Base-by-base conservation (phyloP, 257 asterid genomes). In the Apocynum venetum region DNA sequence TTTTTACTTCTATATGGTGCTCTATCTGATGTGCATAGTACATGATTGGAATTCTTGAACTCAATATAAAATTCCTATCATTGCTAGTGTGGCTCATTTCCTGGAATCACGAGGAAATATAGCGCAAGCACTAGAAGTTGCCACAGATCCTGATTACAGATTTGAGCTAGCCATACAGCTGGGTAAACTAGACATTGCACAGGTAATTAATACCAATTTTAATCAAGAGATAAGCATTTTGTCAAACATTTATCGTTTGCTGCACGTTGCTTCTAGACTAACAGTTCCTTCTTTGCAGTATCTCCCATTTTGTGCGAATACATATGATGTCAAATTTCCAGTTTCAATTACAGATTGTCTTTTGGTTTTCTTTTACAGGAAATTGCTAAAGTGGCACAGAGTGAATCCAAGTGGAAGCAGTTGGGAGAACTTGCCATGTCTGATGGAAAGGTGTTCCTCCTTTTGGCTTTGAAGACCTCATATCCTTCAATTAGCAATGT, bases 351-450 rank as follows among this genome's bases (percentile, higher is more conserved):
- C 38, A 46, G 64, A 44, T 7, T 70, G 20, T 72, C 12, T 49
- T 57, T 20, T 57, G 13, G 7, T 77, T 65, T 81, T 5, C 83
- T 47, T 80, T 77, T 79, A 73, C 87, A 94, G 98, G 97, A 91
- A 88, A 94, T 94, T 70, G 98, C 98, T 3, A 46, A 83, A 55
- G 86, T 84, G 52, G 97, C 92, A 47, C 90, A 89, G 77, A 94
- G 92, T 20, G 97, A 94, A 84, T 84, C 91, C 65, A 94, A 94
- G 80, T 94, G 98, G 98, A 94, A 91, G 88, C 98, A 94, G 80
- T 84, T 94, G 97, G 98, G 98, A 70, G 98, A 89, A 83, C 89
- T 94, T 77, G 98, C 98, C 53, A 85, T 94, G 95, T 94, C 98
- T 84, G 74, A 91, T 57, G 98, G 98, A 82, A 89, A 83, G 97